Base-by-base conservation (phyloP, 1,284 basidiomycete genomes). In the Ceratobasidium theobromae region DNA sequence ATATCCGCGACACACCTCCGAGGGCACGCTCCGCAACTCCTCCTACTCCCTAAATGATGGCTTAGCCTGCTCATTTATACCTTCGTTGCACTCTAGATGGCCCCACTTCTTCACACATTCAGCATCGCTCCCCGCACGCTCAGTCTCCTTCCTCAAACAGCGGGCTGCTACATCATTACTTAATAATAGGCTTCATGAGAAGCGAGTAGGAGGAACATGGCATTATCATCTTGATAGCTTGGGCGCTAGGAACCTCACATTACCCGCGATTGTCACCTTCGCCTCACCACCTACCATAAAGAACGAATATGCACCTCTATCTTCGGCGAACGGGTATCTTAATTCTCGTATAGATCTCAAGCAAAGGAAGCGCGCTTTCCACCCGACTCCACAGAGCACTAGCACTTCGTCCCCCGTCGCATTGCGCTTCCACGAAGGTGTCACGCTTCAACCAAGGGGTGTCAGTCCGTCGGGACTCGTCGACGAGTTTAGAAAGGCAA, bases 271-370 rank as follows among this genome's bases (percentile, higher is more conserved):
- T 6, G 27, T 64, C 16, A 35, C 45, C 4, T 53, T 53, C 21
- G 14, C 38, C n/a, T n/a, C n/a, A 5, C 33, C 25, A 16, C 30
- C 18, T 30, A 18, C 23, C 8, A 25, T 35, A 32, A 32, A 41
- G 23, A 11, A 41, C 14, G 16, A 38, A 27, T 12, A 18, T 16
- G 45, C 53, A 30, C 33, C 4, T n/a, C 33, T 49, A 25, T 64
- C 48, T 3, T 30, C 38, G 6, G 28, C 16, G 38, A 53, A 64
- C 21, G 60, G 60, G n/a, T 53, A 53, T 35, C 23, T 64, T 8
- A 64, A 64, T 28, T 64, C 60, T 30, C 60, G 60, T 14, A 64
- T 64, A 14, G 60, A 64, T 28, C 49, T 64, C n/a, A 41, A 38
- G 3, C 60, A 49, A 30, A 64, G 60, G 23, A 64, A 53, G 27